A percentile compares a stretch with the other conserved stretches of the same genome.
These are phyloP conservation scores for Petasospora fabianii DNA, from an alignment of 1,139 yeast genomes.

Conservation along the genomic window DNA sequence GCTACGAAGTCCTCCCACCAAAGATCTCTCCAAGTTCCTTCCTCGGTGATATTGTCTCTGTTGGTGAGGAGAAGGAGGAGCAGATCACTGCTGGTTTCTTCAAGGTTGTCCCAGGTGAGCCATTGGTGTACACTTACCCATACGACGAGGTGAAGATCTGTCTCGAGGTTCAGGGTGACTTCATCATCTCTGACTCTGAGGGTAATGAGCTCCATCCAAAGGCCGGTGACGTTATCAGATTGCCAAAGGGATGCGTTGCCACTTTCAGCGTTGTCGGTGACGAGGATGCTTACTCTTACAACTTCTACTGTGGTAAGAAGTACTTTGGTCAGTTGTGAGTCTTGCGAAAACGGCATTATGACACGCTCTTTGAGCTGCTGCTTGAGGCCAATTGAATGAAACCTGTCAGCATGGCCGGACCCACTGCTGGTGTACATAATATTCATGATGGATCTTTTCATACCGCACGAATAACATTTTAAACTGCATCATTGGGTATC, in stretches of 20 bases:
- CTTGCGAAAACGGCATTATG: no score
- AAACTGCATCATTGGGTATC: no score
- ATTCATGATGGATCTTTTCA: no score
- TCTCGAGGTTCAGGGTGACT: slow-evolving; percentile 41
- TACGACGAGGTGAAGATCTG: slow-evolving; percentile 52
- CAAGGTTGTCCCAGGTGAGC: slow-evolving; percentile 57
- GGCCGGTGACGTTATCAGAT: slow-evolving; percentile 47
- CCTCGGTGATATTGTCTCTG: slow-evolving; percentile 50
- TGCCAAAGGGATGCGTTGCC: slow-evolving; percentile 44
- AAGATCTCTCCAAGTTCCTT: slow-evolving; percentile 50
- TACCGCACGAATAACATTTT: no score
- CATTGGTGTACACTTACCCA: slow-evolving; percentile 50
- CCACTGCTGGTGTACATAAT: no score
- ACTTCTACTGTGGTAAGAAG: slow-evolving; percentile 48
- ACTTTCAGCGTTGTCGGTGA: slow-evolving; percentile 47
- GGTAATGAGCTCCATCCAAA: slow-evolving; percentile 42
- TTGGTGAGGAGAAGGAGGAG: slow-evolving; percentile 46
- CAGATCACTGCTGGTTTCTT: slow-evolving; percentile 55
- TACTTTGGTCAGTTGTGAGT: slow-evolving; percentile 16
- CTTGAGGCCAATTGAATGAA: no score
- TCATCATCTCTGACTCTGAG: slow-evolving; percentile 41
- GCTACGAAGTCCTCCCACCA: slow-evolving; percentile 52
- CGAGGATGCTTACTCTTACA: slow-evolving; percentile 39
- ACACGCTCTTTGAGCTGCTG: no score
- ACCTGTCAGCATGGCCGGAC: no score